phyloP scores from a whole-genome alignment of 106 monocot genomes.

The Dendrobium chrysotoxum region DNA sequence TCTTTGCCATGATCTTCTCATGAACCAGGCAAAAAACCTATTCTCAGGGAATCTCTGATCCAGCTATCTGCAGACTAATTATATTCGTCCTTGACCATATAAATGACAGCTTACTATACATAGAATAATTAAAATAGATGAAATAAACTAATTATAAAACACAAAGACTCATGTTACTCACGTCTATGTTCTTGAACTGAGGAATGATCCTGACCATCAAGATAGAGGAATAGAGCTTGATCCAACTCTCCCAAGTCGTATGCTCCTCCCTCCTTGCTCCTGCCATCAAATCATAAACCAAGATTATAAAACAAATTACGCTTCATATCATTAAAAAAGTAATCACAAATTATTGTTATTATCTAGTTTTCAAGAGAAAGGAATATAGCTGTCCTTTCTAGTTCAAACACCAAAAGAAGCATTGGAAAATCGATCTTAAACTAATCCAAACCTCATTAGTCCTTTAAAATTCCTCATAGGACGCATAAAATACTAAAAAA shows the following conservation, averaged over 20 bases:
- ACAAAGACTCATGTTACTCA: slow-evolving; percentile 13
- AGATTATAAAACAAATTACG: too few species aligned
- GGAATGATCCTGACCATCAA: slow-evolving; percentile 68
- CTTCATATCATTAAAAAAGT: too few species aligned
- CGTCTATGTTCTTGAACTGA: slow-evolving; percentile 64
- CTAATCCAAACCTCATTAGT: too few species aligned
- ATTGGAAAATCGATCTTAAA: too few species aligned
- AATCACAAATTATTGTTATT: too few species aligned
- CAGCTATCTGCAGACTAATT: slow-evolving; percentile 3
- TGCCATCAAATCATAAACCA: slow-evolving; percentile 6
- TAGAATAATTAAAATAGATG: not conserved
- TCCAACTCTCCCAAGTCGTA: slow-evolving; percentile 87
- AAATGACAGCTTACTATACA: not conserved
- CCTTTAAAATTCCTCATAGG: not conserved
- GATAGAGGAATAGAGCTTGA: slow-evolving; percentile 78
- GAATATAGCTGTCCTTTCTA: too few species aligned
- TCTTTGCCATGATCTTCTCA: slow-evolving; percentile 29
- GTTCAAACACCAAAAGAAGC: too few species aligned
- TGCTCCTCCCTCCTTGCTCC: slow-evolving; percentile 32
- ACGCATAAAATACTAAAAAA: not conserved
- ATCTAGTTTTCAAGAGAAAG: too few species aligned
- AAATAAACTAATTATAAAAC: not conserved
- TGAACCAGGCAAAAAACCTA: slow-evolving; percentile 11
- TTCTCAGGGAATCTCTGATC: slow-evolving; percentile 9
- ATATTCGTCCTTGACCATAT: not conserved